Conservation (phyloP, 2,329 filamentous ascomycete species). For the Phyllachora maydis region DNA sequence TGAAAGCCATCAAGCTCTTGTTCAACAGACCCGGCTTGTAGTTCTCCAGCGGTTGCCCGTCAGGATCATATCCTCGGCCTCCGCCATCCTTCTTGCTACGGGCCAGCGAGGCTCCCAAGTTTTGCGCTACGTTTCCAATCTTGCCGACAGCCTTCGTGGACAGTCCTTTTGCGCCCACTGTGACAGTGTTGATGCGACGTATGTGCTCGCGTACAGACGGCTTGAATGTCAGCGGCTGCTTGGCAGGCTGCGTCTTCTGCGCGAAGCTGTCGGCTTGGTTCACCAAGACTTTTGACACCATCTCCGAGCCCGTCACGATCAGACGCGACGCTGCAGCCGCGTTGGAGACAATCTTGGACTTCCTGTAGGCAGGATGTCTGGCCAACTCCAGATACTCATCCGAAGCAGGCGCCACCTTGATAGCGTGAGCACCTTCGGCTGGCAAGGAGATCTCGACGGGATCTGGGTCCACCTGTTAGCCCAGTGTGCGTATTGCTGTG, state of each 20-base stretch:
- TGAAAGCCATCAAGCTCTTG: slow-evolving; percentile 91
- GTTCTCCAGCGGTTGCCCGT: slow-evolving; percentile 39
- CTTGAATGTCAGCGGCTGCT: slow-evolving; percentile 72
- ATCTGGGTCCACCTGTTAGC: slow-evolving; percentile 24
- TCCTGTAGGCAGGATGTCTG: slow-evolving; percentile 84
- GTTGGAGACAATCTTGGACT: slow-evolving; percentile 68
- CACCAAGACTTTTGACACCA: slow-evolving; percentile 59
- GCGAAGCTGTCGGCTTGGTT: slow-evolving; percentile 64
- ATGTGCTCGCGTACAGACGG: slow-evolving; percentile 69
- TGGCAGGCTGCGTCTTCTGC: slow-evolving; percentile 54
- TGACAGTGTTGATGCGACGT: slow-evolving; percentile 77
- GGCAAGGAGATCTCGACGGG: slow-evolving; percentile 66
- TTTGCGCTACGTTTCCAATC: slow-evolving; percentile 71
- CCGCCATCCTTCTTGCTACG: slow-evolving; percentile 34
- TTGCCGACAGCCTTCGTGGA: slow-evolving; percentile 76
- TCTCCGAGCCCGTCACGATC: slow-evolving; percentile 71
- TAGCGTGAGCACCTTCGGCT: slow-evolving; percentile 40
- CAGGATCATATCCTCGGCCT: slow-evolving; percentile 41
- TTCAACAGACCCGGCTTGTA: slow-evolving; percentile 90
- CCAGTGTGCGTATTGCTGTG: too few relatives aligned
- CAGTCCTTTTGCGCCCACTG: slow-evolving; percentile 54
- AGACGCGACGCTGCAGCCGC: slow-evolving; percentile 77
- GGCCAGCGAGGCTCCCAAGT: slow-evolving; percentile 58
- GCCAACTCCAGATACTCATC: slow-evolving; percentile 55
- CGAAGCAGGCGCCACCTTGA: slow-evolving; percentile 43